These are phyloP conservation scores for Stipa capillata DNA, from an alignment of 176 grass and related monocot species.

Conservation along the genomic window DNA sequence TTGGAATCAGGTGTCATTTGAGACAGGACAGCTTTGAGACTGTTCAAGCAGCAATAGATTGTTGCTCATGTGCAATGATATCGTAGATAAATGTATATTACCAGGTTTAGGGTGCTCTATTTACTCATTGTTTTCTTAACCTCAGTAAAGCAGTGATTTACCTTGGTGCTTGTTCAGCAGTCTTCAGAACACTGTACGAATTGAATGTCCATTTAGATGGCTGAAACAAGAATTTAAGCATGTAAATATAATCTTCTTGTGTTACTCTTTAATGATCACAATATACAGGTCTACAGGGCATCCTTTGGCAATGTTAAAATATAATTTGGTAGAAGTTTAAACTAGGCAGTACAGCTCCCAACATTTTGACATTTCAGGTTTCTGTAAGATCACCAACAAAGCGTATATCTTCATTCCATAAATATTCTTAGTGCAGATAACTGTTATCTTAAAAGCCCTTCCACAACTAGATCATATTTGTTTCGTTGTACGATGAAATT, in stretches of 20 bases:
- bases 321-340: not conserved
- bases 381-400: no score
- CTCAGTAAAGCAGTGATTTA: conserved; percentile 22
- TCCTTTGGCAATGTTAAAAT: not conserved
- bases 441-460: no score
- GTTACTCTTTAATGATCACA: not conserved
- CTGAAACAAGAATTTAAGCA: conserved; percentile 51
- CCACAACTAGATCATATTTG: no score
- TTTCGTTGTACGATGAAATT: not conserved
- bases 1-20: not conserved
- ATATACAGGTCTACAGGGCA: not conserved
- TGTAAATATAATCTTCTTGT: not conserved
- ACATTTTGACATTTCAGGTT: not conserved
- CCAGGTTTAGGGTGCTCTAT: not conserved
- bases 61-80: not conserved
- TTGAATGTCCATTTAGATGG: conserved; percentile 89
- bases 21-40: not conserved
- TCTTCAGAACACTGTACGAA: conserved; percentile 84
- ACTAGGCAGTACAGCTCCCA: not conserved
- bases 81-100: not conserved
- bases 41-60: not conserved
- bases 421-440: no score
- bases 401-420: no score
- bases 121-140: not conserved
- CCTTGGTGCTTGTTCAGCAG: conserved; percentile 87